Evolutionary conservation across 306 rosid genomes (phyloP).

Genomic region (Sechiopsis laciniata): DNA sequence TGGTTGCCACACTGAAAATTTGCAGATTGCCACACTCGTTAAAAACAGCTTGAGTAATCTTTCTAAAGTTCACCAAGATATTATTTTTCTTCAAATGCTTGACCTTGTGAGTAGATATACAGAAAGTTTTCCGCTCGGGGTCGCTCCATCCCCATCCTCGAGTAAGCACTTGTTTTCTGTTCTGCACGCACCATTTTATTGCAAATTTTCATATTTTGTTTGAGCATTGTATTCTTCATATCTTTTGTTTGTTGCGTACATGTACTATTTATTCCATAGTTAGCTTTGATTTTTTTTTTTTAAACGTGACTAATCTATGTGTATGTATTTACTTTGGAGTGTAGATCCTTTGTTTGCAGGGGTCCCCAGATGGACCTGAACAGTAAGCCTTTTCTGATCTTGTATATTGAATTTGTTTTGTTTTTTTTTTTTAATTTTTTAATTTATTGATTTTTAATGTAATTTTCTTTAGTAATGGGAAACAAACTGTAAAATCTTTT

Average conservation of each 20-base stretch:
- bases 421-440: too few species aligned
- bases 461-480: neutral
- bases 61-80: neutral
- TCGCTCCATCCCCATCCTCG: slow-evolving; percentile 81
- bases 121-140: slow-evolving; percentile 80
- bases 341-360: slow-evolving; percentile 91
- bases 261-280: neutral
- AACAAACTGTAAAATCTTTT: slow-evolving; percentile 21
- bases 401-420: slow-evolving; percentile 19
- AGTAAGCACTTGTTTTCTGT: slow-evolving; percentile 41
- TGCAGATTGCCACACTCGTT: neutral
- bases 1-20: neutral
- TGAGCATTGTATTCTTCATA: neutral
- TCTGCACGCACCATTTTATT: slow-evolving; percentile 55
- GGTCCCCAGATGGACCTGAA: slow-evolving; percentile 92
- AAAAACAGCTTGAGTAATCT: neutral
- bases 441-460: neutral
- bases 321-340: slow-evolving; percentile 16
- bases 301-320: neutral
- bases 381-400: slow-evolving; percentile 48
- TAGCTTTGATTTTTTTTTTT: neutral
- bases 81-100: slow-evolving; percentile 22
- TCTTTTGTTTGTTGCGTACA: slow-evolving; percentile 2
- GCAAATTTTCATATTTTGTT: slow-evolving; percentile 9
- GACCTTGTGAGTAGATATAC: slow-evolving; percentile 62